Evolutionary conservation across 768 basidiomycete genomes (phyloP).

Genomic region (Galerina sulciceps): DNA sequence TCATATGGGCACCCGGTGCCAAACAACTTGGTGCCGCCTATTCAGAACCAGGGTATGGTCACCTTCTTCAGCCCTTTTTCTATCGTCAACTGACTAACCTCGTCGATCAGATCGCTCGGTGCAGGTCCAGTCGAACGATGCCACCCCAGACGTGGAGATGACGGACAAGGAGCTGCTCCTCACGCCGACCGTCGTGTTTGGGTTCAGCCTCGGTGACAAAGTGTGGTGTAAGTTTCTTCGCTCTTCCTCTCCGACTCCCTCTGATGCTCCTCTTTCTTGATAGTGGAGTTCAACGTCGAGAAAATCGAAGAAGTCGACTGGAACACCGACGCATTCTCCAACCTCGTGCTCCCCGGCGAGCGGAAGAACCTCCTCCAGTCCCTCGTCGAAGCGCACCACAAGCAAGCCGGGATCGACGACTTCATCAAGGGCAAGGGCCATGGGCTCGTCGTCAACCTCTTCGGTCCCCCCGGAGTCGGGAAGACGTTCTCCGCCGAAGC

Average conservation of each 20-base stretch:
- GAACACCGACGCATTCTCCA: slow-evolving; percentile 61
- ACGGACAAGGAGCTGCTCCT: slow-evolving; percentile 59
- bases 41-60: neutral
- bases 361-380: slow-evolving; percentile 59
- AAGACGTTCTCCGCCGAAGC: slow-evolving; percentile 62
- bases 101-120: neutral
- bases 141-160: slow-evolving; percentile 37
- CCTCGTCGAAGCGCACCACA: slow-evolving; percentile 60
- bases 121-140: slow-evolving; percentile 18
- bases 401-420: slow-evolving; percentile 57
- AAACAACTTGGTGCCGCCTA: neutral
- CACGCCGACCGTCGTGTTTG: slow-evolving; percentile 59
- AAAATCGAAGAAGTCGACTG: slow-evolving; percentile 56
- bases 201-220: slow-evolving; percentile 66
- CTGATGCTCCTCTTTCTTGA: neutral
- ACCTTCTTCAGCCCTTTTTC: neutral
- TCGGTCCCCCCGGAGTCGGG: slow-evolving; percentile 64
- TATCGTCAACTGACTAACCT: neutral
- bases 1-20: slow-evolving; percentile 23
- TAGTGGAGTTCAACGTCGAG: slow-evolving; percentile 66
- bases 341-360: slow-evolving; percentile 56
- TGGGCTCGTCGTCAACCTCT: slow-evolving; percentile 60
- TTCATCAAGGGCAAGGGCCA: slow-evolving; percentile 70
- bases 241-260: neutral
- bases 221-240: slow-evolving; percentile 51